Base-by-base conservation (phyloP, 768 basidiomycete genomes). In the Tulasnella sp. region DNA sequence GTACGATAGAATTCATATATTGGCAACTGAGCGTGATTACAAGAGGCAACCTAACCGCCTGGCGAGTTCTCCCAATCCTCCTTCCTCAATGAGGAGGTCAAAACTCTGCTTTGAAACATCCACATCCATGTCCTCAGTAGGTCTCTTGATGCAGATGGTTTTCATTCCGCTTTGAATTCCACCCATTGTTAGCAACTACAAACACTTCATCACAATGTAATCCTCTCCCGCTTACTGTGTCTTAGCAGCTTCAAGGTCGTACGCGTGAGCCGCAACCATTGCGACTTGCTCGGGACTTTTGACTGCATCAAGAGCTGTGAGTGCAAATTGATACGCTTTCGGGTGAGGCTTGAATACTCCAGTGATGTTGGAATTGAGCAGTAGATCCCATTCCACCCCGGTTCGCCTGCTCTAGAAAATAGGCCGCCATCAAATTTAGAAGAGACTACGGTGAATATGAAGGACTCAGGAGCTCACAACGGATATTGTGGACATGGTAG, bases 221-320 rank as follows among this genome's bases (percentile, higher is more conserved):
- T 20, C 29, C 32, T 20, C 10, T 37, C 29, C n/a, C 9, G 34
- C 49, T 7, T 28, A 56, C 55, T 53, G 52, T 15, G 39, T 53
- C 24, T 28, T 43, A 1, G 55, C 55, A 6, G 55, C 55, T 32
- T 56, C 55, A 4, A 53, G 24, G 43, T 56, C 55, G 29, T 53
- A 56, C 2, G 45, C 55, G 29, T 56, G 55, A 22, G 51, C 51
- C 12, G 55, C 55, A 16, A 56, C 51, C 44, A 56, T 53, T 19
- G 55, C 55, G 28, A 44, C 15, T 29, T 56, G 44, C 19, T 40
- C 50, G 8, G 52, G 52, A 16, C 37, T 48, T 6, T 48, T 28
- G 1, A 27, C 27, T 19, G 24, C 29, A n/a, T 16, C 33, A 5
- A 56, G 40, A 4, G 43, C 42, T 37, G 34, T 53, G 24, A 54